Conservation (phyloP, 352 stramenopile species). For the Thraustochytrium striatum region DNA sequence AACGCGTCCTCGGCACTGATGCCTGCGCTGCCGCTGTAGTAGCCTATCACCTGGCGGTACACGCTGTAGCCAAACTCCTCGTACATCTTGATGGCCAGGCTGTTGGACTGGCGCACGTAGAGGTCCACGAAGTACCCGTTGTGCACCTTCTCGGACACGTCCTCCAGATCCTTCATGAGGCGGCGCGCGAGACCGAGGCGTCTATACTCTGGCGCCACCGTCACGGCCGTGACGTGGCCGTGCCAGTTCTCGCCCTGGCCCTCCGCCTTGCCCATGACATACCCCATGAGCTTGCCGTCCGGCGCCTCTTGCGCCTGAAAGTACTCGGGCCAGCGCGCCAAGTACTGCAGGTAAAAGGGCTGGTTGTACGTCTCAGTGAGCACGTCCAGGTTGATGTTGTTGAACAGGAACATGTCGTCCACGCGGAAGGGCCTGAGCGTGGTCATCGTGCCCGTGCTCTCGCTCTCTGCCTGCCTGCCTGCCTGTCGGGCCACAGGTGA, state of each 20-base stretch:
- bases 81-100: constrained; percentile 84
- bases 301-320: constrained; percentile 85
- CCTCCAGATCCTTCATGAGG: constrained; percentile 59
- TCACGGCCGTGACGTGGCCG: constrained; percentile 95
- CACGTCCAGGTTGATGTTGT: constrained; percentile 96
- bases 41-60: constrained; percentile 81
- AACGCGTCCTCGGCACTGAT: constrained; percentile 71
- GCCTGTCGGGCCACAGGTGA: background rate
- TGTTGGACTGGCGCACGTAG: constrained; percentile 95
- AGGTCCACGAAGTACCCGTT: constrained; percentile 97
- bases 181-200: constrained; percentile 58
- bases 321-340: constrained; percentile 93
- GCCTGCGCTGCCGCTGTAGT: constrained; percentile 77
- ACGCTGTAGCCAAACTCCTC: constrained; percentile 83
- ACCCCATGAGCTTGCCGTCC: constrained; percentile 89
- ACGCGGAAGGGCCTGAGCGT: constrained; percentile 90
- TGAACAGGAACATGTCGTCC: constrained; percentile 95
- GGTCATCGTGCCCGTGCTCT: constrained; percentile 88
- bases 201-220: constrained; percentile 90
- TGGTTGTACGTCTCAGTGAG: constrained; percentile 96
- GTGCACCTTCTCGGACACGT: constrained; percentile 67
- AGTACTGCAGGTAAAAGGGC: constrained; percentile 94
- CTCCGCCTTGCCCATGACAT: constrained; percentile 71
- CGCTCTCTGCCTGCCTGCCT: background rate
- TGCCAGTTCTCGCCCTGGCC: constrained; percentile 90